Evolutionary conservation across 2,329 filamentous ascomycete genomes (phyloP), one percentile per base, ranked within the genome.

Genomic region (Phoma herbarum): DNA sequence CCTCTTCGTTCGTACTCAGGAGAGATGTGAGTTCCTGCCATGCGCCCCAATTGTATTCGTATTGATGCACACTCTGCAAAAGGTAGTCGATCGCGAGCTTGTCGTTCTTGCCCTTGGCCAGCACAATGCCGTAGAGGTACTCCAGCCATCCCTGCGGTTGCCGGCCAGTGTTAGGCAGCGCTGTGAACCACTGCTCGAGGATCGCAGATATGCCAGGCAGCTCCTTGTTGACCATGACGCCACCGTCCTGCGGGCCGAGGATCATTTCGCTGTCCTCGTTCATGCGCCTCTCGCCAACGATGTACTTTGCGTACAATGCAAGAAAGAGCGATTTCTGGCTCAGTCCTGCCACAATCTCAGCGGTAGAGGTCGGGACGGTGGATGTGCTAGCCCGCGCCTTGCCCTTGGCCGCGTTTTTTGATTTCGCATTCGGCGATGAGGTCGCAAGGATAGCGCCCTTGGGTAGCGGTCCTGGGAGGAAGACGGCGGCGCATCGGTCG

Each of bases 211-310:
- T 86, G 0, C 86, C 84, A 2, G 90, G 83, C 28, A 99, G 80
- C 75, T 98, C 92, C 75, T 93, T 92, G 76, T 99, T 99, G 59
- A 87, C 79, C 1, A 92, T 91, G 29, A 89, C 88, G 1, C 93
- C 93, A 14, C 92, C 88, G 77, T 99, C 95, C 58, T 93, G 89
- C 1, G 95, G 94, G 0, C 95, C 95, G 78, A 98, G 87, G 49
- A 99, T 91, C 90, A 97, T 97, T 79, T 99, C 95, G 22, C 91
- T 92, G 57, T 98, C 94, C 77, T 99, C 95, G 69, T 97, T 92
- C 77, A 94, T 97, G 64, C 92, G 88, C 82, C 98, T 97, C 82
- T 99, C 95, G 1, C 95, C 95, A 0, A 93, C 90, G 63, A 98
- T 86, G 73, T 93, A 93, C 73, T 94, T 96, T 43, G 95, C 92